Base-by-base conservation (phyloP, 2,329 filamentous ascomycete genomes). In the Didymella pomorum region DNA sequence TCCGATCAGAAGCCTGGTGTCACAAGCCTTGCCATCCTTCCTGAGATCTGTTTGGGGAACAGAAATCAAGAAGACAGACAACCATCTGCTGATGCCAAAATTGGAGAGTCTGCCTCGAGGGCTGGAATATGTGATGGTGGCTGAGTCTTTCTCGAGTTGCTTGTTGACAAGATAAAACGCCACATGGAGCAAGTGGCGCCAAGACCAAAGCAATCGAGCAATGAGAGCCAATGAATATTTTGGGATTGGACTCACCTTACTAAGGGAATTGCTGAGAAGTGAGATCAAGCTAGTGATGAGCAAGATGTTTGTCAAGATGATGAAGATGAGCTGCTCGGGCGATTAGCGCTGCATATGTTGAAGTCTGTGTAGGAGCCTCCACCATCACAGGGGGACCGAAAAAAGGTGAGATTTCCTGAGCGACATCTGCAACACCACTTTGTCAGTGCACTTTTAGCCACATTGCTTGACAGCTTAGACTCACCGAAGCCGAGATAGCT, bases 231-330 rank as follows among this genome's bases (percentile, higher is more conserved):
- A 68, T 58, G 45, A 53, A 45, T 21, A 64, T 61, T 54, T 51
- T 14, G 16, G 45, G 47, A 56, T 29, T 18, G 20, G 10, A 69
- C 79, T 74, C 78, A 81, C 84, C 80, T 83, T 85, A 67, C 80
- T 82, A 55, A 93, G 88, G 72, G 87, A 91, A 79, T 92, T 92
- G 69, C 87, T 90, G 57, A 93, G 81, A 79, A 93, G 87, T 81
- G 88, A 89, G 35, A 91, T 93, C 63, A 93, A 79, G 20, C 89
- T 91, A 48, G 91, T 91, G 78, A 92, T 89, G 29, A 95, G 83
- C 8, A 95, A 81, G 67, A 94, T 91, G 57, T 90, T 90, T 42
- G 89, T 92, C 70, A 94, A 81, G 23, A 85, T 89, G 62, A 94
- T 85, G 76, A 94, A 94, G 47, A 92, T 82, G 62, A 92, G 82